phyloP scores from a whole-genome alignment of 148 eudicot species.

The Heliamphora exappendiculata region DNA sequence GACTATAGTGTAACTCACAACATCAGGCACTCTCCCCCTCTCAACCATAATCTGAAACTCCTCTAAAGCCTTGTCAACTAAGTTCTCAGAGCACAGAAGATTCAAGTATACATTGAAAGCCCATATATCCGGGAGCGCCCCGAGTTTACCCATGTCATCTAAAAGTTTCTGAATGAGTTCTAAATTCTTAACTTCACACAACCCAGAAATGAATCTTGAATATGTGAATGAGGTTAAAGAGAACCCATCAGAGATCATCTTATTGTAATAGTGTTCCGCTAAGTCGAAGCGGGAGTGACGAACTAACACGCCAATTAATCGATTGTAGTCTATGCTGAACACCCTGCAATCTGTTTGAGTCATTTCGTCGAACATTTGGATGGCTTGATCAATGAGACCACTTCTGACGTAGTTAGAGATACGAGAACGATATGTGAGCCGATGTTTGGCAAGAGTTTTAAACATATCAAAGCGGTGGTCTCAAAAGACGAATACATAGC shows the following conservation, averaged over 20 bases:
- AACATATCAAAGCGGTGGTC: slow-evolving; percentile 60
- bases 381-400: slow-evolving; percentile 72
- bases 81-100: slow-evolving; percentile 63
- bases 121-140: slow-evolving; percentile 75
- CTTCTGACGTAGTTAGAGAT: slow-evolving; percentile 75
- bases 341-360: slow-evolving; percentile 68
- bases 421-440: slow-evolving; percentile 65
- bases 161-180: slow-evolving; percentile 54
- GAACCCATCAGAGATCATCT: slow-evolving; percentile 58
- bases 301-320: slow-evolving; percentile 80
- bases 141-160: slow-evolving; percentile 67
- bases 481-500: slow-evolving; percentile 48
- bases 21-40: slow-evolving; percentile 74
- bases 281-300: slow-evolving; percentile 60
- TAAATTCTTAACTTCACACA: slow-evolving; percentile 64
- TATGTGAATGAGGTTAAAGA: slow-evolving; percentile 87
- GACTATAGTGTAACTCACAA: slow-evolving; percentile 71
- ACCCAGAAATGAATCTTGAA: slow-evolving; percentile 75
- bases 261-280: slow-evolving; percentile 60
- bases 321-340: slow-evolving; percentile 78
- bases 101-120: slow-evolving; percentile 76
- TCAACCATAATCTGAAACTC: slow-evolving; percentile 48
- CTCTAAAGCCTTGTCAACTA: slow-evolving; percentile 50
- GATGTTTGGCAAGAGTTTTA: slow-evolving; percentile 55
- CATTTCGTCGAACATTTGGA: slow-evolving; percentile 86